phyloP scores from a whole-genome alignment of 2,329 filamentous ascomycete genomes.

The Claviceps sp. region DNA sequence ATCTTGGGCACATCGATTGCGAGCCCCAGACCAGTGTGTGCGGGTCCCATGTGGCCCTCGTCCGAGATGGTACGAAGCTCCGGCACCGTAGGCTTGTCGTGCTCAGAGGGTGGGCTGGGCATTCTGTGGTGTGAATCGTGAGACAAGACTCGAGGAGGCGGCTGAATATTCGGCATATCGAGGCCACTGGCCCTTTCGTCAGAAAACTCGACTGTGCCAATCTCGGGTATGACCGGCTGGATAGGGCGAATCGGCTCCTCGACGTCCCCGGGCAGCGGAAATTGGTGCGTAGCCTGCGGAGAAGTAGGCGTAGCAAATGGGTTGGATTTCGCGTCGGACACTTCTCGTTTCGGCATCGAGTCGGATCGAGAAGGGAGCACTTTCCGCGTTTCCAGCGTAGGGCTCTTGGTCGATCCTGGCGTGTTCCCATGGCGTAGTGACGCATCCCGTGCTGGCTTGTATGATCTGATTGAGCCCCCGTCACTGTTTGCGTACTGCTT shows the following conservation, averaged over 20 bases:
- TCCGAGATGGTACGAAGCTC: slow-evolving; percentile 6
- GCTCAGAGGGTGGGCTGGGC: slow-evolving; percentile 11
- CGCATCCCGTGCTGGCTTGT: slow-evolving; percentile 26
- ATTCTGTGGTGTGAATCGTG: slow-evolving; percentile 14
- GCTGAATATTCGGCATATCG: slow-evolving; percentile 15
- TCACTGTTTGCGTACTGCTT: slow-evolving; percentile 44
- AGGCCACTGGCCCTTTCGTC: slow-evolving; percentile 13
- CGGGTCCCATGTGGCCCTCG: slow-evolving; percentile 8
- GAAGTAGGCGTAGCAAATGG: slow-evolving; percentile 23
- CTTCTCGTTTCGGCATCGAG: slow-evolving; percentile 28
- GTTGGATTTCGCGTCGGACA: slow-evolving; percentile 20
- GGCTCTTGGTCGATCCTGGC: slow-evolving; percentile 16
- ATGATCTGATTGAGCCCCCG: slow-evolving; percentile 40
- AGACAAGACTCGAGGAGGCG: slow-evolving; percentile 17
- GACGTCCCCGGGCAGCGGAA: slow-evolving; percentile 7
- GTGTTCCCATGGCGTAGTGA: slow-evolving; percentile 32
- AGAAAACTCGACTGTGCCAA: slow-evolving; percentile 21
- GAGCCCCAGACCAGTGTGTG: slow-evolving; percentile 19
- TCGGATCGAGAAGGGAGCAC: slow-evolving; percentile 22
- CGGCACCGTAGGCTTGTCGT: slow-evolving; percentile 7
- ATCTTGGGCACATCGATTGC: slow-evolving; percentile 23
- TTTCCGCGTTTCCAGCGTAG: slow-evolving; percentile 13
- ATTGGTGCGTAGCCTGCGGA: slow-evolving; percentile 16
- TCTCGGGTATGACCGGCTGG: slow-evolving; percentile 24
- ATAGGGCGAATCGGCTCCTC: slow-evolving; percentile 17